Conservation (phyloP, 345 rosid species). For the Turritis glabra region DNA sequence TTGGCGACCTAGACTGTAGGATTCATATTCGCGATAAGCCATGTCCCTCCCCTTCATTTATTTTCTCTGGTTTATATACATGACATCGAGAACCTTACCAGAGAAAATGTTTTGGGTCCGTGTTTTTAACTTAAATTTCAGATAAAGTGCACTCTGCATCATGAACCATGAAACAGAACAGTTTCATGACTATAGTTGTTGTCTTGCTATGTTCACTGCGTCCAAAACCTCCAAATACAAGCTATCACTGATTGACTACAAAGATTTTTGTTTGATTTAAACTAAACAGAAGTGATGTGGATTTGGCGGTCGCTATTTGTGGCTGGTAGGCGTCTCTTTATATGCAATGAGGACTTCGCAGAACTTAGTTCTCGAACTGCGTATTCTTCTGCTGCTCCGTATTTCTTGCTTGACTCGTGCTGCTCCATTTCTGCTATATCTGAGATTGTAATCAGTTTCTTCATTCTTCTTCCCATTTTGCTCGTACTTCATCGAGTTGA, state of each 20-base stretch:
- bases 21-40: not conserved
- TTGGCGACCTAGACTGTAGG: not conserved
- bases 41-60: not conserved
- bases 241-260: not conserved
- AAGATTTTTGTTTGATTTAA: not conserved
- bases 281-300: slow-evolving; percentile 66
- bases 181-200: not conserved
- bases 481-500: not conserved
- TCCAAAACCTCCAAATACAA: slow-evolving; percentile 23
- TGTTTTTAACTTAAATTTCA: not conserved
- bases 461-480: not conserved
- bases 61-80: not conserved
- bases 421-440: slow-evolving; percentile 59
- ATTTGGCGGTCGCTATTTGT: slow-evolving; percentile 68
- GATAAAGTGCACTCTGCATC: not conserved
- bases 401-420: slow-evolving; percentile 58
- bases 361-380: slow-evolving; percentile 49
- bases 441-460: slow-evolving; percentile 57
- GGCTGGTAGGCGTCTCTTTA: slow-evolving; percentile 54
- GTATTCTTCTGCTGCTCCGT: slow-evolving; percentile 49
- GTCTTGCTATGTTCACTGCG: slow-evolving; percentile 2
- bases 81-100: not conserved
- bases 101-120: not conserved
- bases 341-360: slow-evolving; percentile 68
- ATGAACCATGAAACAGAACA: slow-evolving; percentile 5